Evolutionary conservation across 1,284 basidiomycete species (phyloP), one percentile per base, ranked within the genome.

Genomic region (Pascua sp.): DNA sequence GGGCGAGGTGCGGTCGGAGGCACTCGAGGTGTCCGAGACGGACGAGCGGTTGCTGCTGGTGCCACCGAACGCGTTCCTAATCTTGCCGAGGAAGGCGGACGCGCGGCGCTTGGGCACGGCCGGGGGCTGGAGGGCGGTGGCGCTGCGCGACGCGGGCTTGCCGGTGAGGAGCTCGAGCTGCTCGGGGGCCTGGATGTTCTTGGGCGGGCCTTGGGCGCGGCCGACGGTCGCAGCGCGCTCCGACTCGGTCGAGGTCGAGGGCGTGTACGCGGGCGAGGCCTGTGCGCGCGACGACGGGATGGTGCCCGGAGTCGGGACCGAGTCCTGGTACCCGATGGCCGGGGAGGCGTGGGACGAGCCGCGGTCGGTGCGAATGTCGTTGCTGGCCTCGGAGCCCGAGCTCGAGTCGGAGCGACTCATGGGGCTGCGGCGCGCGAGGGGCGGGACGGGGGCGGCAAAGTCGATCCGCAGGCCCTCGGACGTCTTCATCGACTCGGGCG

Each of bases 401-500:
- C 38, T 36, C 5, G 46, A 47, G 11, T 18, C 32, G 24, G 24
- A 32, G 24, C 24, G 24, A 7, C 24, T 32, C 24, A 32, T 32
- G 12, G 17, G 17, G 16, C 45, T 49, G 37, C 42, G 39, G 49
- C 47, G 46, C n/a, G 40, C 5, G n/a, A 62, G 57, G 1, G 62
- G 59, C 12, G 53, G 51, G 16, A 63, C 54, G 12, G 51, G 40
- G 2, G 53, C 51, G 17, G 45, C 56, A 52, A 63, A 63, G 59
- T 63, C 62, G 54, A 63, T 63, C 2, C 55, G 56, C 8, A 63
- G 56, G 12, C 42, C 15, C 39, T 46, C 9, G 13, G 56, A 56
- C 32, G 53, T 60, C 12, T 53, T 49, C 62, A 63, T 63, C n/a
- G 53, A 53, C 9, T 50, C 10, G 1, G 72, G 72, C 0, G 58